Percentiles rank a stretch among this genome's conserved stretches.
These are phyloP conservation scores for Nicotiana undulata DNA, from an alignment of 257 asterid species.

Conservation along the genomic window DNA sequence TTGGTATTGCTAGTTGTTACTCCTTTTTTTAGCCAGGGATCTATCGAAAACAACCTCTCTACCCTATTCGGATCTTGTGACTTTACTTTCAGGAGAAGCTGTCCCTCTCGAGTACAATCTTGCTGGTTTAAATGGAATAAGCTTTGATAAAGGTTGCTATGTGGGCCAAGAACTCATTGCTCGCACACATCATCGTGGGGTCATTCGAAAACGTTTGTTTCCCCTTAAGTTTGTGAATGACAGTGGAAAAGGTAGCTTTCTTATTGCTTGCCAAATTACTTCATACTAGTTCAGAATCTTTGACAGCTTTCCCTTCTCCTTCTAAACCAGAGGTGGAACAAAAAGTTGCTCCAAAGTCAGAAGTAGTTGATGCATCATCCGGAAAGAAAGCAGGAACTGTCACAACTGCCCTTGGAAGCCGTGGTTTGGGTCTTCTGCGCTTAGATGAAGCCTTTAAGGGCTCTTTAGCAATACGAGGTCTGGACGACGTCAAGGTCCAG, in stretches of 20 bases:
- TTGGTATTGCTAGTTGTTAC: too few species aligned
- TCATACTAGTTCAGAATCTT: neutral
- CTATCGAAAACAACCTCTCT: too few species aligned
- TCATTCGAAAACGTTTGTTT: conserved; percentile 69
- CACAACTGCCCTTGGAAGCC: conserved; percentile 67
- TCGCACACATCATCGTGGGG: conserved; percentile 86
- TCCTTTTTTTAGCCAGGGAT: too few species aligned
- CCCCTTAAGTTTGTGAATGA: conserved; percentile 54
- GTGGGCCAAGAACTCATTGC: conserved; percentile 91
- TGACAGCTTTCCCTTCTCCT: neutral
- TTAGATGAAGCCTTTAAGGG: conserved; percentile 56
- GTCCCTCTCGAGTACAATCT: conserved; percentile 85
- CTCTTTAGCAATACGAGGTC: conserved; percentile 40
- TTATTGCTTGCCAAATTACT: neutral
- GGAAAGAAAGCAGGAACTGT: conserved; percentile 57
- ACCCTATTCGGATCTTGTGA: neutral
- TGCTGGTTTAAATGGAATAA: conserved; percentile 73
- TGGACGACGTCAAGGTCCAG: conserved; percentile 52
- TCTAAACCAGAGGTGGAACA: conserved; percentile 40
- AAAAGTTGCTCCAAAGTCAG: conserved; percentile 57
- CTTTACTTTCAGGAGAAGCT: conserved; percentile 54
- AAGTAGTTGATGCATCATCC: conserved; percentile 42
- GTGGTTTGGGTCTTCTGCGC: conserved; percentile 64
- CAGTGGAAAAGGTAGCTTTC: conserved; percentile 44
- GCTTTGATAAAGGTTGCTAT: conserved; percentile 93